A percentile compares a stretch with the other conserved stretches of the same genome.
Evolutionary conservation across 345 rosid genomes (phyloP).

Genomic region (Salix suchowensis): DNA sequence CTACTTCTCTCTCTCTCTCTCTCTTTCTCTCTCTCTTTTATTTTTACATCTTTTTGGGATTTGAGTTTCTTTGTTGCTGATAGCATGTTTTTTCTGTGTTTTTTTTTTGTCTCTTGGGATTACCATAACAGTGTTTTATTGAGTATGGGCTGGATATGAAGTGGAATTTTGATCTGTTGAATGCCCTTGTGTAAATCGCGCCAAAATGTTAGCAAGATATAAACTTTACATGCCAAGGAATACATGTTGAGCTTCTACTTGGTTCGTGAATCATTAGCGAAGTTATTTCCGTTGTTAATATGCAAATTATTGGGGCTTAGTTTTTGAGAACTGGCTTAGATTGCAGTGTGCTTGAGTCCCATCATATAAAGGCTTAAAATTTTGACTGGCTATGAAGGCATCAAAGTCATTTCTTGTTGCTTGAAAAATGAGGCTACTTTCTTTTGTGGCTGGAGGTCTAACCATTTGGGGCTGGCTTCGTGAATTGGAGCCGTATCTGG

Average conservation of each 20-base stretch:
- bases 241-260: neutral
- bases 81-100: neutral
- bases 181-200: neutral
- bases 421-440: neutral
- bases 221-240: neutral
- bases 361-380: neutral
- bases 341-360: neutral
- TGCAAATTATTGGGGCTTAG: neutral
- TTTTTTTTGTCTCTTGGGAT: neutral
- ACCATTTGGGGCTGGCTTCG: neutral
- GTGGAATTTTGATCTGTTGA: slow-evolving; percentile 1
- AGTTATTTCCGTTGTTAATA: neutral
- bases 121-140: neutral
- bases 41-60: slow-evolving; percentile 4
- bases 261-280: neutral
- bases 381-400: neutral
- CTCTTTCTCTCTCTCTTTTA: neutral
- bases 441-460: neutral
- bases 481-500: neutral
- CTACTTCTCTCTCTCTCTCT: neutral
- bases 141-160: neutral
- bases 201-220: neutral
- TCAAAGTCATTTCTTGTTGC: neutral
- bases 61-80: neutral
- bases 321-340: neutral